phyloP scores from a whole-genome alignment of 768 basidiomycete genomes.

The Agrocybe pediades region DNA sequence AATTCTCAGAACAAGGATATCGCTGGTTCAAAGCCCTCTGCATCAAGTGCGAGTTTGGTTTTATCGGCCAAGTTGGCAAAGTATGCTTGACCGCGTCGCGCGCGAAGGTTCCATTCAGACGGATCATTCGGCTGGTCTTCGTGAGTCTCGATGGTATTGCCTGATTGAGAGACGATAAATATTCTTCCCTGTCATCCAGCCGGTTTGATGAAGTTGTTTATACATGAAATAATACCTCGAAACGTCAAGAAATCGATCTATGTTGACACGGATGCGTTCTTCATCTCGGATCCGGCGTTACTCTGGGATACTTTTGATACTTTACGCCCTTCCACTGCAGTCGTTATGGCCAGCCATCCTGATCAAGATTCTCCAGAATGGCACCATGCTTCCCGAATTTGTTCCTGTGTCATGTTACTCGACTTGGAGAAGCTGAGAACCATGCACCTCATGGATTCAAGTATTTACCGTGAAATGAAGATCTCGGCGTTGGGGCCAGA shows the following conservation, averaged over 20 bases:
- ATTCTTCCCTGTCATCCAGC: constrained; percentile 25
- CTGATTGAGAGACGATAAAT: neutral
- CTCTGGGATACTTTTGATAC: constrained; percentile 44
- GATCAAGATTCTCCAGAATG: constrained; percentile 40
- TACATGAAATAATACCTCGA: constrained; percentile 49
- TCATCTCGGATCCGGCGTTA: constrained; percentile 46
- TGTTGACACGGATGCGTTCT: constrained; percentile 53
- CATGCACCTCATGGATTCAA: constrained; percentile 49
- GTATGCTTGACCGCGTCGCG: constrained; percentile 43
- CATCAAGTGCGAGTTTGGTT: constrained; percentile 41
- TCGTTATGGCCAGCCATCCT: constrained; percentile 47
- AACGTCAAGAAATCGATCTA: constrained; percentile 47
- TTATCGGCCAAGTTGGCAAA: constrained; percentile 40
- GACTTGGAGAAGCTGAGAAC: constrained; percentile 44
- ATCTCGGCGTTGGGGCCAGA: constrained; percentile 34
- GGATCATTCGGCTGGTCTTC: constrained; percentile 48
- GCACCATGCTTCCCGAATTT: constrained; percentile 48
- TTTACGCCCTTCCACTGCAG: constrained; percentile 34
- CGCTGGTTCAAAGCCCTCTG: constrained; percentile 37
- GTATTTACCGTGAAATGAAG: constrained; percentile 31
- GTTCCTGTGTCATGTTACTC: constrained; percentile 56
- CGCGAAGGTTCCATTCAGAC: constrained; percentile 47
- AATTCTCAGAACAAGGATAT: constrained; percentile 38
- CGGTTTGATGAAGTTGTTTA: constrained; percentile 55
- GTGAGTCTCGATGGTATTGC: constrained; percentile 32